A percentile compares a stretch with the other conserved stretches of the same genome.
Conservation (phyloP, 2,329 filamentous ascomycete species). For the Thelonectria blattea region DNA sequence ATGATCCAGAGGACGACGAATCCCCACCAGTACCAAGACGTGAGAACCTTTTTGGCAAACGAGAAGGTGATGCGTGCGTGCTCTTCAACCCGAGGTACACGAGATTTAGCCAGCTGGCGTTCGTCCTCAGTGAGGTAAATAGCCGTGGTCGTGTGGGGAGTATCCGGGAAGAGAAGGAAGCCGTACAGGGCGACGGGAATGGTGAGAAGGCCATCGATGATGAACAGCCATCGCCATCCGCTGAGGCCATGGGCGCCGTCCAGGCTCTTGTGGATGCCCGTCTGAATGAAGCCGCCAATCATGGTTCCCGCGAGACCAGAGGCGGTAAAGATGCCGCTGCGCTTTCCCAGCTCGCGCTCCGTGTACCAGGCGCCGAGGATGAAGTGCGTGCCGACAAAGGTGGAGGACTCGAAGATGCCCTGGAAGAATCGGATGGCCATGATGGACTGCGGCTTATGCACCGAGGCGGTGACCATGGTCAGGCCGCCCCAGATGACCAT, state of each 20-base stretch:
- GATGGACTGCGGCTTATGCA: conserved; percentile 44
- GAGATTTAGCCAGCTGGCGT: conserved; percentile 49
- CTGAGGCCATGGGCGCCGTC: conserved; percentile 58
- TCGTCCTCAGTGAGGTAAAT: conserved; percentile 54
- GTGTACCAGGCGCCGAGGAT: conserved; percentile 64
- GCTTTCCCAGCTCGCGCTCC: conserved; percentile 64
- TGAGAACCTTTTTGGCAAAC: conserved; percentile 62
- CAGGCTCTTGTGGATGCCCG: conserved; percentile 61
- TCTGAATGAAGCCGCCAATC: conserved; percentile 62
- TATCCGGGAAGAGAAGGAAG: conserved; percentile 48
- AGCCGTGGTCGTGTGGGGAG: conserved; percentile 53
- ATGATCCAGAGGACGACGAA: conserved; percentile 73
- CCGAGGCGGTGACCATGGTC: conserved; percentile 61
- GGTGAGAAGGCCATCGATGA: conserved; percentile 66
- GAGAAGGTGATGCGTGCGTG: conserved; percentile 52
- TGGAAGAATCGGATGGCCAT: conserved; percentile 50
- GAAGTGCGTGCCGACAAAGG: conserved; percentile 50
- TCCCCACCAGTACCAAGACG: conserved; percentile 69
- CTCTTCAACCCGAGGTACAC: conserved; percentile 48
- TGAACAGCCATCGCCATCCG: conserved; percentile 75
- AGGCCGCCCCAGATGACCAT: conserved; percentile 69
- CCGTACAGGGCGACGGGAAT: conserved; percentile 45
- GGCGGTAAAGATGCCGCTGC: conserved; percentile 67
- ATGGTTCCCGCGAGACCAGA: conserved; percentile 63
- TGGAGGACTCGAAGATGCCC: conserved; percentile 47